Evolutionary conservation across 148 eudicot species (phyloP), one percentile per base, ranked within the genome.

Genomic region (Spergularia marina): DNA sequence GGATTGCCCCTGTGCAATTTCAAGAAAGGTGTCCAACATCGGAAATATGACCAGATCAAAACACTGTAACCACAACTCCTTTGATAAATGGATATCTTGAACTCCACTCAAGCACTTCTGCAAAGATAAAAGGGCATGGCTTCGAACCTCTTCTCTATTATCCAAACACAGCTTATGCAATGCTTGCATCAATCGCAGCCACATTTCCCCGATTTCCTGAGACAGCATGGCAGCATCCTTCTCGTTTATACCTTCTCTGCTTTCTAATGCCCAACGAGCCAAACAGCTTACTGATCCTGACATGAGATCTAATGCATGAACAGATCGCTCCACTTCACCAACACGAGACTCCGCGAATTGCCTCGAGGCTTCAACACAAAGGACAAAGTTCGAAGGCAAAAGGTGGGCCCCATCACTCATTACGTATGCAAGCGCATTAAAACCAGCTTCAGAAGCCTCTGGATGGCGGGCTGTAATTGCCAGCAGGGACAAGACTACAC

Each of bases 321-420:
- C 59, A 65, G 97, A 89, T 65, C 93, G 77, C 41, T 89, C 89
- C 34, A 77, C 86, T 55, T 85, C 87, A 60, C 93, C 91, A 76
- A 89, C 91, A 44, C 90, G 89, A 54, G 97, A 89, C 80, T 88
- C 97, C 0, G 93, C 90, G 83, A 89, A 91, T 74, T 89, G 93
- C 73, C 93, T 77, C 10, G 90, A 91, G 12, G 91, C 86, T 57
- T 91, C 88, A 18, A 86, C 52, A 63, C 91, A 91, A 12, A 87
- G 84, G 52, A 84, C 77, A 68, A 85, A 91, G 79, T 91, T 91
- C 14, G 97, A 87, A 41, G 93, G 93, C 58, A 83, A 73, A 75
- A 91, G 41, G 79, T 91, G 87, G 53, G 89, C 89, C 23, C 91
- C 91, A 3, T 89, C 97, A 61, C 84, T 81, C 97, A 91, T 89